Evolutionary conservation across 2,329 filamentous ascomycete genomes (phyloP).

Genomic region (Exophiala viscosa): DNA sequence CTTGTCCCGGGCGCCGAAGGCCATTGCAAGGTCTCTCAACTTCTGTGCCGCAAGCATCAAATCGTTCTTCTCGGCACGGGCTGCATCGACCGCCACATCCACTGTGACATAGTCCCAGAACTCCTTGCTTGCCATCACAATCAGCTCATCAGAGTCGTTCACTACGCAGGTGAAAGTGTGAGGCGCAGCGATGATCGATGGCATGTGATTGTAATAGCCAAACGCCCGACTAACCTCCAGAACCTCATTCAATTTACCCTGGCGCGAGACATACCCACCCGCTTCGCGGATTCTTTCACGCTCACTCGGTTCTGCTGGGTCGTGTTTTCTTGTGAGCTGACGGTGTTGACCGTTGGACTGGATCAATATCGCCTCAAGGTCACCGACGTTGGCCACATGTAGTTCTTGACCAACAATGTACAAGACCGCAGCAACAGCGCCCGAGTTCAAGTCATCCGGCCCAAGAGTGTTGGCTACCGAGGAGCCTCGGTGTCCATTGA

Average conservation of each 20-base stretch:
- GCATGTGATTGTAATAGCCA: constrained; percentile 89
- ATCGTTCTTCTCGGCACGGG: constrained; percentile 78
- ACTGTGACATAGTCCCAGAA: constrained; percentile 93
- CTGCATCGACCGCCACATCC: constrained; percentile 87
- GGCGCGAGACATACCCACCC: constrained; percentile 91
- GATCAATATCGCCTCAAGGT: constrained; percentile 93
- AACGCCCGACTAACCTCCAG: constrained; percentile 92
- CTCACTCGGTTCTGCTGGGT: constrained; percentile 81
- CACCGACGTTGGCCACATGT: constrained; percentile 91
- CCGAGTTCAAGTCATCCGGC: constrained; percentile 84
- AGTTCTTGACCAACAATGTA: constrained; percentile 88
- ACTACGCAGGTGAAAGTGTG: constrained; percentile 74
- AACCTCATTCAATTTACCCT: constrained; percentile 86
- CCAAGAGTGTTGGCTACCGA: constrained; percentile 71
- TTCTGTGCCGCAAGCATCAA: constrained; percentile 95
- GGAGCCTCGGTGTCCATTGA: constrained; percentile 64
- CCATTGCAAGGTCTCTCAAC: constrained; percentile 88
- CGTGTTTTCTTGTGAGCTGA: constrained; percentile 85
- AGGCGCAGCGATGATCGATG: constrained; percentile 86
- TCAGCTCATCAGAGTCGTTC: constrained; percentile 86
- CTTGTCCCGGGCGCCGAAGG: constrained; percentile 89
- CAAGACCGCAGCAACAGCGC: constrained; percentile 85
- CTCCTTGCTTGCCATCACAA: constrained; percentile 84
- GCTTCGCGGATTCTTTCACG: constrained; percentile 87
- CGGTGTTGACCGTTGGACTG: constrained; percentile 80